Percentiles rank a stretch among this genome's conserved stretches.
Evolutionary conservation across 306 rosid genomes (phyloP).

Genomic region (Crataegus laevigata): DNA sequence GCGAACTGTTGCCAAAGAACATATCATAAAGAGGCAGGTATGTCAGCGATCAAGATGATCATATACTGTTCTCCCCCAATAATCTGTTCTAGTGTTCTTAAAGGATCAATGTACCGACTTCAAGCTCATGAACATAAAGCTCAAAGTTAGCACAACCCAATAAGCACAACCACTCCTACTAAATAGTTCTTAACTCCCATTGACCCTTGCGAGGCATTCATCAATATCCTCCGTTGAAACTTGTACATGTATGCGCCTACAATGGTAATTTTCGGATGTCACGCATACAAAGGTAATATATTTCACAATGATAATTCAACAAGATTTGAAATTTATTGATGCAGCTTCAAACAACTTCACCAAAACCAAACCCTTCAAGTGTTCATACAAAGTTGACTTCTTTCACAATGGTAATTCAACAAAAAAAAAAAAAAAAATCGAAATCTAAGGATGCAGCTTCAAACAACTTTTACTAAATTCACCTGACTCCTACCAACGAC

Average conservation of each 20-base stretch:
- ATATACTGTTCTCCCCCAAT: not conserved
- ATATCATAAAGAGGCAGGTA: not conserved
- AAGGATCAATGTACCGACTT: not conserved
- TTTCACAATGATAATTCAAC: not conserved
- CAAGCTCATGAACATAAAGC: not conserved
- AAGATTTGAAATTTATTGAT: no score
- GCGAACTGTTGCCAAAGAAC: not conserved
- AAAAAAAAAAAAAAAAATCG: no score
- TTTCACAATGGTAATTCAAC: not conserved
- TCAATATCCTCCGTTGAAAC: not conserved
- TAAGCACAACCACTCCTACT: not conserved
- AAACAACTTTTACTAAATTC: not conserved
- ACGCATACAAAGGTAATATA: not conserved
- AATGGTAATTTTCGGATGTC: no score
- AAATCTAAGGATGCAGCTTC: not conserved
- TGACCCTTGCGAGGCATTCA: not conserved
- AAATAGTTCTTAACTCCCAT: not conserved
- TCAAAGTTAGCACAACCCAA: not conserved
- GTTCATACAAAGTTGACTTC: not conserved
- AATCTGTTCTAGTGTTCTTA: not conserved
- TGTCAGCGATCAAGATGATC: not conserved
- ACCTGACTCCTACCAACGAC: not conserved
- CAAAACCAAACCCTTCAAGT: not conserved
- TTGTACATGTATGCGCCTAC: not conserved
- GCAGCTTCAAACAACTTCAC: not conserved